These are phyloP conservation scores for Herpetospermum pedunculosum DNA, from an alignment of 306 rosid genomes.

Conservation along the genomic window DNA sequence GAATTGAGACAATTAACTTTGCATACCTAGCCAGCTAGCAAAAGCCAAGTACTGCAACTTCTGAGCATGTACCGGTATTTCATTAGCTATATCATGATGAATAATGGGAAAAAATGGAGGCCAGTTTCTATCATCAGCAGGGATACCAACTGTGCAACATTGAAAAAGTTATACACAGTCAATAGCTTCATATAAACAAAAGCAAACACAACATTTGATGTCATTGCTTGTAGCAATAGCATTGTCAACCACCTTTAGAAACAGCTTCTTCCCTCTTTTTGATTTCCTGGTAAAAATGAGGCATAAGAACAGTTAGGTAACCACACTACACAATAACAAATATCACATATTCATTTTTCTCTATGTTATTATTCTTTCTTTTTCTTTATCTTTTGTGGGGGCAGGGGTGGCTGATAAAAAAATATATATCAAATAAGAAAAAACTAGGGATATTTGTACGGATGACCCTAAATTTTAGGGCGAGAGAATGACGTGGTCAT, in stretches of 20 bases:
- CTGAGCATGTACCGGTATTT: conserved; percentile 94
- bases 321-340: conserved; percentile 10
- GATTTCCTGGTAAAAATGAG: conserved; percentile 50
- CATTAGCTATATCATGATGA: conserved; percentile 96
- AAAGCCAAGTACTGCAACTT: conserved; percentile 91
- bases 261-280: conserved; percentile 84
- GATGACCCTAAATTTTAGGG: too few relatives aligned
- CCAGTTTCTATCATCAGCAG: conserved; percentile 85
- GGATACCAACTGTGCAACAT: conserved; percentile 47
- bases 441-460: too few relatives aligned
- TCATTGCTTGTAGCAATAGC: neutral
- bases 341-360: neutral
- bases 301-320: conserved; percentile 13
- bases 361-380: too few relatives aligned
- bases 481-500: too few relatives aligned
- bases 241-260: conserved; percentile 36
- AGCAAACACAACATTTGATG: neutral
- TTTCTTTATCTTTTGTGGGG: neutral
- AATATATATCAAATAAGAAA: neutral
- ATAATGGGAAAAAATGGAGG: conserved; percentile 92
- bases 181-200: neutral
- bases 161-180: neutral
- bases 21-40: conserved; percentile 95
- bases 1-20: conserved; percentile 10
- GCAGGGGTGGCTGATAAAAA: neutral